phyloP scores from a whole-genome alignment of 805 yeast genomes.

The Cyberlindnera mississippiensis region DNA sequence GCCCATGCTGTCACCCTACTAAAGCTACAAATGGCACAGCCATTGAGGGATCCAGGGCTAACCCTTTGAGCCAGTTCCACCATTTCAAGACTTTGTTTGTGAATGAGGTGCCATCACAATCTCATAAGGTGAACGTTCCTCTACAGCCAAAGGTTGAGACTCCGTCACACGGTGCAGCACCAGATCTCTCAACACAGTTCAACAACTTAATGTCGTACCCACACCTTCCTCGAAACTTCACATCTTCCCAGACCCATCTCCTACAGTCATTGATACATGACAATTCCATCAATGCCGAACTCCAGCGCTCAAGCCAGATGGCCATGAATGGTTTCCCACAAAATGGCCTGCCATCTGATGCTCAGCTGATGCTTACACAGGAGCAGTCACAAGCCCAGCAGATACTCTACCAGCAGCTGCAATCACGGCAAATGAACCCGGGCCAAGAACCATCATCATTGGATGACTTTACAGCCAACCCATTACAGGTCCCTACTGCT shows the following conservation, averaged over 20 bases:
- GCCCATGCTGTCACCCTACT: conserved; percentile 7
- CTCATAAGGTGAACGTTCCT: background rate
- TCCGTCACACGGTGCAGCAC: background rate
- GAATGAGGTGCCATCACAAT: conserved; percentile 7
- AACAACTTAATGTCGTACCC: conserved; percentile 1
- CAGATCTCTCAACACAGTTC: too few relatives aligned
- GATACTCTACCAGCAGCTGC: background rate
- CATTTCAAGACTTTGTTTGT: conserved; percentile 18
- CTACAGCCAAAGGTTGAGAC: conserved; percentile 1
- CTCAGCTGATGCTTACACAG: too few relatives aligned
- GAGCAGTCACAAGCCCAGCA: too few relatives aligned
- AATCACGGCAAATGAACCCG: background rate
- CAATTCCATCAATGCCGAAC: too few relatives aligned
- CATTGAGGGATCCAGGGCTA: background rate
- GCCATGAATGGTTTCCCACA: background rate
- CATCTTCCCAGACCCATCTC: too few relatives aligned
- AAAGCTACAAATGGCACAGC: background rate
- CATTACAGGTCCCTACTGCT: background rate
- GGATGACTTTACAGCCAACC: background rate
- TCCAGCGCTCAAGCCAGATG: too few relatives aligned
- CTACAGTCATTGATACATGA: too few relatives aligned
- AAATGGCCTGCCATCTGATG: too few relatives aligned
- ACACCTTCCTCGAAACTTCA: background rate
- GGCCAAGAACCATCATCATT: background rate
- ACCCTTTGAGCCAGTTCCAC: background rate